Evolutionary conservation across 805 yeast genomes (phyloP).

Genomic region (Yarrowia sp.): DNA sequence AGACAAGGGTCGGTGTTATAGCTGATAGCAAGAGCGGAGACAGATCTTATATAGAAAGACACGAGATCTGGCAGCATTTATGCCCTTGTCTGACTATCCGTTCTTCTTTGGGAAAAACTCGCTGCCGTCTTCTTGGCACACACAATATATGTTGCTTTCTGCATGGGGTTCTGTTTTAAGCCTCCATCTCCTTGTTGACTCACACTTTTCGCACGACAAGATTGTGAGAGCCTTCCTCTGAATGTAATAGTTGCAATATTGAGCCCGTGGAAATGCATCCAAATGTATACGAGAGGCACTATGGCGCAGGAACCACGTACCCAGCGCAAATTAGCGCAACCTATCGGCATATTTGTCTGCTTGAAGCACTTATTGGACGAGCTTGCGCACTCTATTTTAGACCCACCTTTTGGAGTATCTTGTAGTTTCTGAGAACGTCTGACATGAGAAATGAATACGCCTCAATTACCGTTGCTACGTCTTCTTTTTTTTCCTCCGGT

Average conservation of each 20-base stretch:
- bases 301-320: background rate
- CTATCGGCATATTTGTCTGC: too few relatives aligned
- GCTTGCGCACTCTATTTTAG: too few relatives aligned
- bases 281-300: too few relatives aligned
- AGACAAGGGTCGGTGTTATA: too few relatives aligned
- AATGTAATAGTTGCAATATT: background rate
- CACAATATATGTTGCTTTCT: background rate
- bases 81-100: constrained; percentile 3
- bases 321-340: too few relatives aligned
- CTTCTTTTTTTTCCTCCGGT: constrained; percentile 1
- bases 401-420: too few relatives aligned
- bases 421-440: too few relatives aligned
- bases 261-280: background rate
- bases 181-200: background rate
- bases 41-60: background rate
- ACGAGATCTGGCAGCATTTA: background rate
- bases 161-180: constrained; percentile 1
- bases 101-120: background rate
- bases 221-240: background rate
- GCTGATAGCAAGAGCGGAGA: too few relatives aligned
- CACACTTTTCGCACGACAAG: background rate
- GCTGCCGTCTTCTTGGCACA: background rate
- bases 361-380: too few relatives aligned
- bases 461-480: background rate
- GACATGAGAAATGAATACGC: too few relatives aligned